Conservation (phyloP, 2,329 filamentous ascomycete species). For the Volutella citrinella region DNA sequence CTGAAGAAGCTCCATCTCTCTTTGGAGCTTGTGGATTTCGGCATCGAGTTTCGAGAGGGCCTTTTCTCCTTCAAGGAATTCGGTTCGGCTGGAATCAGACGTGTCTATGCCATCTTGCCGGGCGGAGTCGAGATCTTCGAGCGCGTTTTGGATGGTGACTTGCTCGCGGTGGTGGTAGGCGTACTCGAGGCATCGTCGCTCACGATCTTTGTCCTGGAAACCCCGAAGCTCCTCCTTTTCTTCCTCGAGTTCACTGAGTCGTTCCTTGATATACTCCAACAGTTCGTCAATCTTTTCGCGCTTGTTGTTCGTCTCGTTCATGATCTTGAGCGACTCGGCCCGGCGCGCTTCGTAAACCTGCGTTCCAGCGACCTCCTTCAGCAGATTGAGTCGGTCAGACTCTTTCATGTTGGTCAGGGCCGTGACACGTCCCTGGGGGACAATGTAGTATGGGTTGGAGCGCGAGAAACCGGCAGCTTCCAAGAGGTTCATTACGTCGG, state of each 20-base stretch:
- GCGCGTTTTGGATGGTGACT: constrained; percentile 68
- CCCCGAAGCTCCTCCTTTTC: constrained; percentile 94
- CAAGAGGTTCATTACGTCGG: constrained; percentile 90
- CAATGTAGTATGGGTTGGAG: constrained; percentile 98
- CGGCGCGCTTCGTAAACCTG: constrained; percentile 94
- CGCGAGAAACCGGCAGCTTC: constrained; percentile 96
- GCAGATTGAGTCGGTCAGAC: constrained; percentile 77
- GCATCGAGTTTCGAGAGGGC: constrained; percentile 73
- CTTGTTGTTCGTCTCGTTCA: constrained; percentile 95
- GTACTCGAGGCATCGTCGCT: constrained; percentile 89
- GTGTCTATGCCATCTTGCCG: constrained; percentile 80
- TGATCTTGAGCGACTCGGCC: constrained; percentile 90
- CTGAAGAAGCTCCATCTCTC: constrained; percentile 78
- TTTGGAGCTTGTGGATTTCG: constrained; percentile 75
- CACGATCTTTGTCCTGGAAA: constrained; percentile 92
- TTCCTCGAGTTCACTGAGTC: constrained; percentile 85
- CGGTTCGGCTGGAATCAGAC: constrained; percentile 75
- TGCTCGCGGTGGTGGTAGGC: constrained; percentile 92
- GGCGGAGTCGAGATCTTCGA: constrained; percentile 80
- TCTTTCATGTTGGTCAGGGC: constrained; percentile 99
- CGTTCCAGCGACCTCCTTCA: constrained; percentile 98
- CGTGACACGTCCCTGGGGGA: constrained; percentile 94
- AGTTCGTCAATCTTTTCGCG: constrained; percentile 91
- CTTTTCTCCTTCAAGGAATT: constrained; percentile 75
- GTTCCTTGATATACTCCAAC: constrained; percentile 86